Base-by-base conservation (phyloP, 768 basidiomycete species). In the Megacollybia marginata region DNA sequence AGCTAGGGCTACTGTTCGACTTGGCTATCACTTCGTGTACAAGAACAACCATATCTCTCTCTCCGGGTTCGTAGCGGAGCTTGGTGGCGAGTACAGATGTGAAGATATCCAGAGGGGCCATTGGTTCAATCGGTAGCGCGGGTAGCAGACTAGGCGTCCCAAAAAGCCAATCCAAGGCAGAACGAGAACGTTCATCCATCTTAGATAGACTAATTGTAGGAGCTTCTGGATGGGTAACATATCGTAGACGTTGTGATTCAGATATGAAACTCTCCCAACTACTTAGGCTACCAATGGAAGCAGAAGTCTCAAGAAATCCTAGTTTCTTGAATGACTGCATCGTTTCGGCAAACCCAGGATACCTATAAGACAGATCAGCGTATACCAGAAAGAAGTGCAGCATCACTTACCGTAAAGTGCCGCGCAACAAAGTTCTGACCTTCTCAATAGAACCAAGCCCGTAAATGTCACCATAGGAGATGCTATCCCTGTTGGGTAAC, bases 41-140 rank as follows among this genome's bases (percentile, higher is more conserved):
- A 13, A 96, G 79, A 28, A 95, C 75, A 53, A 93, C 92, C 68
- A 92, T 80, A 62, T 97, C 94, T 15, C 83, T 78, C 63, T 97
- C 94, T 35, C 71, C 67, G 0, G 79, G 76, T 0, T 52, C 61
- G 62, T 95, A 96, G 10, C 72, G 71, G 33, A 94, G 76, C 52
- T 80, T 83, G 57, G 83, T 74, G 0, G 85, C 74, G 13, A 96
- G 76, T 7, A 92, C 70, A 34, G 69, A 63, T 1, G 92, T 82
- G 57, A 96, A 81, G 15, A 88, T 67, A 59, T 93, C 88, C 54
- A 93, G 70, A 1, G 89, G 83, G 4, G 75, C 60, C 16, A 66
- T 61, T 0, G 69, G 65, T 12, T 54, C 62, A 1, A 57, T 49
- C 0, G 80, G 84, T 1, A 82, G 59, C 0, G 70, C 64, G 0